Evolutionary conservation across 257 asterid species (phyloP), one percentile per base, ranked within the genome.

Genomic region (Cordia subcordata): DNA sequence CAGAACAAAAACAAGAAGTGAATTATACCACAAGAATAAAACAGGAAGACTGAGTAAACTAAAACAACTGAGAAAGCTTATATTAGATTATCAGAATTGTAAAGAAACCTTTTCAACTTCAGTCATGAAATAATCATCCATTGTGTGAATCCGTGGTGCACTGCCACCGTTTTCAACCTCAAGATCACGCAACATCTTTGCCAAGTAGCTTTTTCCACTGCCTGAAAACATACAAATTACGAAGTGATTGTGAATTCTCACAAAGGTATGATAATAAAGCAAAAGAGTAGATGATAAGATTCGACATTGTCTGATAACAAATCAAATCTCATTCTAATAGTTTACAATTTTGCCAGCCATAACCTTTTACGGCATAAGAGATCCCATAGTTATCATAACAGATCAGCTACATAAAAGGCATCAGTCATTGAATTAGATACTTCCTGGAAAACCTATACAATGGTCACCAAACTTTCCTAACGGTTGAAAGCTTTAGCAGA

Each of bases 81-180:
- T 20, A 53, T 42, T 32, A 67, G 55, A 68, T 55, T 52, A 6
- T 58, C 61, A 23, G 62, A 53, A 44, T 51, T 32, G n/a, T 32
- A 15, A 49, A 38, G 32, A 38, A 47, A 92, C 95, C 97, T 88
- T 89, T 74, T 89, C 99, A 74, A 88, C 95, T 87, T 93, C 99
- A 50, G 88, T 80, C 97, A 89, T 93, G 82, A 93, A 93, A 82
- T 93, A 93, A 61, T 93, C 99, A 80, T 93, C 97, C 83, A 89
- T 89, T 42, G 99, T 86, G 77, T 89, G 90, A 61, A 93, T 86
- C 53, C 99, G 79, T 45, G 99, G 97, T 59, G 88, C 97, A 58
- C 67, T 64, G 67, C 96, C 94, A 77, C 99, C 95, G 66, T 86
- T 84, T 78, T 93, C 99, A 69, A 93, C 86, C 82, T 93, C 99